A percentile compares a stretch with the other conserved stretches of the same genome.
Evolutionary conservation across 371 early-diverging fungal species (phyloP).

Genomic region (Mucor circinelloides): DNA sequence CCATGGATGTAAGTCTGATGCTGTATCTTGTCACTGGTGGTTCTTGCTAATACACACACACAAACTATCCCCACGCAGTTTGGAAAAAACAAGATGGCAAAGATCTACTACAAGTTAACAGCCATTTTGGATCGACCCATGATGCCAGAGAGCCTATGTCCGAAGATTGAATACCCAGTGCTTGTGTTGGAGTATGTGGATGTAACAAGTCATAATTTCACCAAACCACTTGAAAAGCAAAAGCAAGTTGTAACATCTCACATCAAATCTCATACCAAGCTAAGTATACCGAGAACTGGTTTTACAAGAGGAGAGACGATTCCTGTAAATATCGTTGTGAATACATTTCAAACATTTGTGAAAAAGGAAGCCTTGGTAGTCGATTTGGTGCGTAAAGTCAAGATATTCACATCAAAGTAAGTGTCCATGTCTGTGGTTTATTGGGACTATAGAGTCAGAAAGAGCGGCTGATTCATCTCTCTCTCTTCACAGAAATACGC

Average conservation of each 20-base stretch:
- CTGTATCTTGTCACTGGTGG: not conserved
- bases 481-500: slow-evolving; percentile 10
- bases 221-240: slow-evolving; percentile 29
- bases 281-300: slow-evolving; percentile 40
- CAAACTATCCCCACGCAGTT: slow-evolving; percentile 30
- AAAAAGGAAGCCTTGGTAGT: slow-evolving; percentile 27
- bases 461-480: not conserved
- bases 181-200: slow-evolving; percentile 46
- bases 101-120: slow-evolving; percentile 37
- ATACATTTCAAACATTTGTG: slow-evolving; percentile 23
- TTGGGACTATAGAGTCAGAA: too few species aligned
- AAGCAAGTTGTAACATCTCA: slow-evolving; percentile 16
- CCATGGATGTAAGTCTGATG: slow-evolving; percentile 38
- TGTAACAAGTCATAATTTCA: slow-evolving; percentile 30
- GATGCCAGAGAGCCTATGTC: slow-evolving; percentile 43
- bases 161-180: slow-evolving; percentile 37
- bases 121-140: slow-evolving; percentile 48
- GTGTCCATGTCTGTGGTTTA: not conserved
- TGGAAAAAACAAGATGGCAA: slow-evolving; percentile 32
- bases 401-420: slow-evolving; percentile 29
- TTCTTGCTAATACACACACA: not conserved
- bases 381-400: slow-evolving; percentile 32
- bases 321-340: slow-evolving; percentile 33
- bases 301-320: slow-evolving; percentile 49
- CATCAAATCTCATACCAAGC: slow-evolving; percentile 23